Evolutionary conservation across 805 yeast species (phyloP).

Genomic region (Sugiyamaella valdiviana): DNA sequence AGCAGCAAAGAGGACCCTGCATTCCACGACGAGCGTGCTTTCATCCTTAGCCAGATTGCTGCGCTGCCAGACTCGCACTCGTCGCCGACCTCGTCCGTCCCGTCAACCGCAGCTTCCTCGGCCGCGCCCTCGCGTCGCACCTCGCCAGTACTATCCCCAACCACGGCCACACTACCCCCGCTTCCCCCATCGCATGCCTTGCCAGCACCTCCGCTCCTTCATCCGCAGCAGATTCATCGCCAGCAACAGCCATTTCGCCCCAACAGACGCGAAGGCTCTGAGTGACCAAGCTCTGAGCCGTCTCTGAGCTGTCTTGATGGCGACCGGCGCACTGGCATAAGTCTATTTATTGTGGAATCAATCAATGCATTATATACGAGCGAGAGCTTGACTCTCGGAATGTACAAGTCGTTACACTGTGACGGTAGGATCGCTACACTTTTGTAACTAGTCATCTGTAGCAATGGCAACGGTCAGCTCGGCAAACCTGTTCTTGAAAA

Average conservation of each 20-base stretch:
- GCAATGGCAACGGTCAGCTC: neutral
- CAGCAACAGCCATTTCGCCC: slow-evolving; percentile 1
- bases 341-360: neutral
- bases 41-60: slow-evolving; percentile 67
- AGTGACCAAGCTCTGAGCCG: neutral
- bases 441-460: neutral
- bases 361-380: neutral
- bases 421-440: neutral
- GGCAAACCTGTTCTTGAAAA: slow-evolving; percentile 43
- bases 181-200: neutral
- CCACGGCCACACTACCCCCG: neutral
- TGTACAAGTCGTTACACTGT: neutral
- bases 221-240: neutral
- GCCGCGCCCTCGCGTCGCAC: slow-evolving; percentile 2
- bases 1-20: slow-evolving; percentile 56
- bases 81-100: slow-evolving; percentile 7
- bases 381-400: neutral
- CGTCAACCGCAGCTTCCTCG: slow-evolving; percentile 6
- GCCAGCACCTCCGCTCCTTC: slow-evolving; percentile 1
- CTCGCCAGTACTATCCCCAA: slow-evolving; percentile 1
- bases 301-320: neutral
- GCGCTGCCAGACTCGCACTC: slow-evolving; percentile 21
- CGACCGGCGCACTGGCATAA: slow-evolving; percentile 6
- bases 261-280: neutral
- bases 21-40: slow-evolving; percentile 73